Evolutionary conservation across 2,329 filamentous ascomycete genomes (phyloP).

Genomic region (Pseudogymnoascus sp.): DNA sequence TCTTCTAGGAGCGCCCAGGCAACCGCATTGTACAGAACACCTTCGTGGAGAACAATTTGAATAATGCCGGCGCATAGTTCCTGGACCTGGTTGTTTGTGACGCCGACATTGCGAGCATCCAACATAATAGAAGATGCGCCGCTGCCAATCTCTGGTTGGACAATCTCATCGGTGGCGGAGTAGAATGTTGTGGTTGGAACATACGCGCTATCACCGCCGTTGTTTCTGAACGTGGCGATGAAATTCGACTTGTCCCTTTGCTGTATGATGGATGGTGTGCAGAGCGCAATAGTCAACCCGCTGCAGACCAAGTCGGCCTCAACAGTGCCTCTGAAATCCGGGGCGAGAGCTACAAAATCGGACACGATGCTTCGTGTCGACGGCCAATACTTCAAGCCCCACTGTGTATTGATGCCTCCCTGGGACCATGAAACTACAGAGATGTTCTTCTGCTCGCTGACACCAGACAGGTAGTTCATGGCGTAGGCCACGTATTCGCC

Average conservation of each 20-base stretch:
- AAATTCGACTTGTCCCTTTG: constrained; percentile 38
- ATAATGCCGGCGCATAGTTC: constrained; percentile 30
- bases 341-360: constrained; percentile 44
- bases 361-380: constrained; percentile 35
- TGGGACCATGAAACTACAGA: constrained; percentile 46
- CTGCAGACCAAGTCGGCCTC: constrained; percentile 25
- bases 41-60: constrained; percentile 32
- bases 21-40: constrained; percentile 40
- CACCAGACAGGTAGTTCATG: constrained; percentile 44
- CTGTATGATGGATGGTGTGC: constrained; percentile 37
- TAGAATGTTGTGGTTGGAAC: constrained; percentile 48
- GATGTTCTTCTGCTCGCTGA: constrained; percentile 32
- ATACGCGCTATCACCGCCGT: constrained; percentile 42
- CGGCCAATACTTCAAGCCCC: constrained; percentile 50
- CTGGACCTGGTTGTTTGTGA: constrained; percentile 43
- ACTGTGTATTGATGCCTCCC: constrained; percentile 45
- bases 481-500: constrained; percentile 49
- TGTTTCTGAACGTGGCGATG: constrained; percentile 33
- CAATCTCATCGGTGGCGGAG: constrained; percentile 41
- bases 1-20: constrained; percentile 36
- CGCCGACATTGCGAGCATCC: constrained; percentile 29
- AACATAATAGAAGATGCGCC: constrained; percentile 37
- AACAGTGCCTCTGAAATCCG: constrained; percentile 44
- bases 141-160: constrained; percentile 39
- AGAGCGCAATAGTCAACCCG: constrained; percentile 15